A percentile compares a stretch with the other conserved stretches of the same genome.
Conservation (phyloP, 176 grass and related monocot genomes). For the Oryza longistaminata region DNA sequence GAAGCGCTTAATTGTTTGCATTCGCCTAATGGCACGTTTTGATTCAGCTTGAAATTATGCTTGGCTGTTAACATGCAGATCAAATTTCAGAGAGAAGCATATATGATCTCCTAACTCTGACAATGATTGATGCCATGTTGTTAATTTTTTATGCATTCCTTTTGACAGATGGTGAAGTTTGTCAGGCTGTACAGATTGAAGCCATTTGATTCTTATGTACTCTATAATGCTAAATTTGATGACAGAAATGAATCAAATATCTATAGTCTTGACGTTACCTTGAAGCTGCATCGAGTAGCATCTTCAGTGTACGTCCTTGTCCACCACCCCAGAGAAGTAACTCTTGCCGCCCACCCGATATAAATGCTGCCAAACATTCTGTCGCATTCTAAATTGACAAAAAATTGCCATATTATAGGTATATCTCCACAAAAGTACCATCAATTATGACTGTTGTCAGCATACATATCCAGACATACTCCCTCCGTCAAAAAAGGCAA, state of each 20-base stretch:
- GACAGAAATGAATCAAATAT: background rate
- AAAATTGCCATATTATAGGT: conserved; percentile 19
- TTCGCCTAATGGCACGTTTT: background rate
- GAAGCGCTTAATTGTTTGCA: background rate
- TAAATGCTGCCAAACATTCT: conserved; percentile 88
- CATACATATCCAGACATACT: too few species aligned
- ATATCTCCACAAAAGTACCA: conserved; percentile 27
- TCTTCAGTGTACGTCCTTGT: conserved; percentile 61
- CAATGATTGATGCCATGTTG: background rate
- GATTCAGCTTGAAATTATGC: background rate
- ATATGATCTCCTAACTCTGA: background rate
- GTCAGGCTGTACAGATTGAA: background rate
- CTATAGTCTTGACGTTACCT: conserved; percentile 45
- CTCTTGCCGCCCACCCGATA: conserved; percentile 80
- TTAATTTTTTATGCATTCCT: conserved; percentile 11
- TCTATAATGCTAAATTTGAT: background rate
- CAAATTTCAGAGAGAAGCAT: background rate
- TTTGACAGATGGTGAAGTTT: background rate
- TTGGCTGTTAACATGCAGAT: background rate
- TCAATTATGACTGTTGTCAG: conserved; percentile 8
- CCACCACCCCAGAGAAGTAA: conserved; percentile 81
- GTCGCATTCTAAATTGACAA: conserved; percentile 84
- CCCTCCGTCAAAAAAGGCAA: too few species aligned
- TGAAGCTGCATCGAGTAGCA: conserved; percentile 86
- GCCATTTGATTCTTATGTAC: background rate